Evolutionary conservation across 768 basidiomycete species (phyloP).

Genomic region (button mushroom (Agaricus bisporus)): DNA sequence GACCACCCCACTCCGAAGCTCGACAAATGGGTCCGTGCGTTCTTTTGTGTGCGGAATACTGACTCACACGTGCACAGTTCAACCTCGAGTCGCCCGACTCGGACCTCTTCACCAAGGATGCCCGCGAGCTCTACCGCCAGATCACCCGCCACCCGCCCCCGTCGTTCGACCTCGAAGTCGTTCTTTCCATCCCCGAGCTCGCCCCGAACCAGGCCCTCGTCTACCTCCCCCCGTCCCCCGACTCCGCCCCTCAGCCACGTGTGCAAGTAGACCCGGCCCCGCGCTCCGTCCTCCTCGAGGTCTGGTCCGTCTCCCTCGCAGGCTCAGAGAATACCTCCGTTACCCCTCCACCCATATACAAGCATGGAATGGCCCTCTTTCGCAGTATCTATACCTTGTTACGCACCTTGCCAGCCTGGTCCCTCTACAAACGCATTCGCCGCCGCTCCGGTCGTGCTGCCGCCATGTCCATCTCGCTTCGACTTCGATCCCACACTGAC

Average conservation of each 20-base stretch:
- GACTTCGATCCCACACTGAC: slow-evolving; percentile 19
- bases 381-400: slow-evolving; percentile 70
- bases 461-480: slow-evolving; percentile 47
- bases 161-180: slow-evolving; percentile 31
- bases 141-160: slow-evolving; percentile 2
- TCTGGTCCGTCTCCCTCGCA: slow-evolving; percentile 9
- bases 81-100: slow-evolving; percentile 15
- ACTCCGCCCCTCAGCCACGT: neutral
- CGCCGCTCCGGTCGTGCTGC: slow-evolving; percentile 61
- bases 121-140: slow-evolving; percentile 11
- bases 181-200: slow-evolving; percentile 66
- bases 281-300: slow-evolving; percentile 29
- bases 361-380: slow-evolving; percentile 79
- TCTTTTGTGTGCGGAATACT: slow-evolving; percentile 26
- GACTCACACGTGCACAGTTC: slow-evolving; percentile 44
- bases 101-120: slow-evolving; percentile 12
- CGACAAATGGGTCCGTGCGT: slow-evolving; percentile 68
- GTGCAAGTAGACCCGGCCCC: neutral
- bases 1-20: slow-evolving; percentile 41
- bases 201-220: slow-evolving; percentile 69
- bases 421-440: slow-evolving; percentile 51
- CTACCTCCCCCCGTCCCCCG: slow-evolving; percentile 36
- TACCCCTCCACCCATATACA: slow-evolving; percentile 51
- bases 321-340: neutral
- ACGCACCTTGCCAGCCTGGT: slow-evolving; percentile 73